Evolutionary conservation across 2,329 filamentous ascomycete genomes (phyloP).

Genomic region (Aureobasidium sp.): DNA sequence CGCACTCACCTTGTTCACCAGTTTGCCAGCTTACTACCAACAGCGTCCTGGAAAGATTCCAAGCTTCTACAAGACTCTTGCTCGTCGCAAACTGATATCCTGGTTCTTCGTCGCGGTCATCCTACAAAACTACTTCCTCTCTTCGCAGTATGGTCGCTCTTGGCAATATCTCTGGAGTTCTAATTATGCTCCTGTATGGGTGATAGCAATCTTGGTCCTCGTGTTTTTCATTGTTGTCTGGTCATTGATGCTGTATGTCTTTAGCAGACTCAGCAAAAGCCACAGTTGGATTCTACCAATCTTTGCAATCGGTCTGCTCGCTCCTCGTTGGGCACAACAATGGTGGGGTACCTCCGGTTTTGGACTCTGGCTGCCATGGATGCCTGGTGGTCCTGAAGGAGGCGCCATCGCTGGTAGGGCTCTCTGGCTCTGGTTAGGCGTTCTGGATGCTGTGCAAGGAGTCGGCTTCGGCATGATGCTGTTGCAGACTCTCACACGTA

Average conservation of each 20-base stretch:
- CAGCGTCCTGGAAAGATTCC: conserved; percentile 57
- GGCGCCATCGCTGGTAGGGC: conserved; percentile 51
- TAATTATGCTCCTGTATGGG: conserved; percentile 49
- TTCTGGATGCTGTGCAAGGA: conserved; percentile 58
- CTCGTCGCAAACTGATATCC: conserved; percentile 56
- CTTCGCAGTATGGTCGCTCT: conserved; percentile 58
- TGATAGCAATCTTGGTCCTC: conserved; percentile 50
- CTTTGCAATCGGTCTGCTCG: conserved; percentile 59
- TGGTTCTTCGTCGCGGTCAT: conserved; percentile 61
- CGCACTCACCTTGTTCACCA: conserved; percentile 49
- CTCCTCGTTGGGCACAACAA: conserved; percentile 61
- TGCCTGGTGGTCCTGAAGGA: conserved; percentile 43
- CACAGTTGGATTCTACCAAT: conserved; percentile 62
- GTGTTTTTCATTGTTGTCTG: conserved; percentile 52
- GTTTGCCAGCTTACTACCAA: conserved; percentile 60
- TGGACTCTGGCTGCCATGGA: conserved; percentile 58
- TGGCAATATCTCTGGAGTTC: conserved; percentile 59
- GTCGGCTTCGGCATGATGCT: conserved; percentile 63
- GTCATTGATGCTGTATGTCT: conserved; percentile 45
- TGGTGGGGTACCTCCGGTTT: conserved; percentile 57
- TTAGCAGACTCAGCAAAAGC: conserved; percentile 50
- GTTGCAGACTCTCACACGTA: conserved; percentile 52
- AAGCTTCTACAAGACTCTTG: conserved; percentile 56
- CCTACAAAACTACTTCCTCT: conserved; percentile 61
- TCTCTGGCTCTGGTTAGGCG: conserved; percentile 61